Base-by-base conservation (phyloP, 2,329 filamentous ascomycete genomes). In the Sordariomycetes sp. region DNA sequence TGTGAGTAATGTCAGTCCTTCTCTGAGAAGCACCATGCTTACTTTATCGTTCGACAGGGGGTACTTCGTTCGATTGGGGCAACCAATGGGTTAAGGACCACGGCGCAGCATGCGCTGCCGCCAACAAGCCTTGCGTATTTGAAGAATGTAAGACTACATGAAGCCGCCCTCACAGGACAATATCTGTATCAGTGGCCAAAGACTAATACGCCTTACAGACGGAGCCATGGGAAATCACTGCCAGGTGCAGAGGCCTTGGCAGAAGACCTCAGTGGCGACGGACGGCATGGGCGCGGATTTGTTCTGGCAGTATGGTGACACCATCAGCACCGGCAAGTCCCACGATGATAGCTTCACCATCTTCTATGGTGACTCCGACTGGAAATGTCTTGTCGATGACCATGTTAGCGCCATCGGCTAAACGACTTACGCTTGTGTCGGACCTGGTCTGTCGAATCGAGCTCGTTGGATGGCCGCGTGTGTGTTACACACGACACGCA, bases 221-320 rank as follows among this genome's bases (percentile, higher is more conserved):
- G 35, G 35, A 18, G 35, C 35, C n/a, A 16, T 16, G 6, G 35
- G 33, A 10, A 39, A 48, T 30, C 46, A 53, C 38, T 54, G 51
- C 39, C 32, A 42, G 28, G 54, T 58, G 42, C 79, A 80, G 37
- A 55, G 58, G 44, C 69, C 78, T 42, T 71, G 58, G 43, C 42
- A 63, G 37, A 33, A 46, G 24, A 48, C 52, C 4, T 54, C 58
- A 5, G 42, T 54, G 6, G 44, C 45, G 7, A 42, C 49, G 2
- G 34, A 35, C 3, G 48, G 59, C 16, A 55, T 58, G 46, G 54
- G 45, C 1, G 55, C 41, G 4, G 59, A 62, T 37, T 37, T 53
- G n/a, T 62, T 60, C 38, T 63, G 58, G 59, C 59, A 63, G 39
- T 54, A 55, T 42, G 59, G 59, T n/a, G 58, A 61, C 37, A 48